Evolutionary conservation across 805 yeast genomes (phyloP).

Genomic region (Saccharomycopsis microspora): DNA sequence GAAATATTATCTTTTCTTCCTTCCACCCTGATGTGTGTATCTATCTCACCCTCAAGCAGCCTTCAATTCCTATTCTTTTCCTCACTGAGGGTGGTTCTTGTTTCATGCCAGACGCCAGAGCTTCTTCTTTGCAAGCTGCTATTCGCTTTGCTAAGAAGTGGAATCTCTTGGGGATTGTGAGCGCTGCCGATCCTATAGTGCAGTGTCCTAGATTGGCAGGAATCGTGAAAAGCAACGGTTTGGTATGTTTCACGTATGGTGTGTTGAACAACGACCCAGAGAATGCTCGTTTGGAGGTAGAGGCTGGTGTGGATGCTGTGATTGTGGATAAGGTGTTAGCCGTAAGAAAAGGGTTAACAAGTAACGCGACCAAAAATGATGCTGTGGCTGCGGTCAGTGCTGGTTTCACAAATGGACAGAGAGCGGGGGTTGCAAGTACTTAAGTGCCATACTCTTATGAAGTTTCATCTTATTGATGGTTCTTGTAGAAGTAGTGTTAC

Average conservation of each 20-base stretch:
- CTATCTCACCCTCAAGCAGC: conserved; percentile 80
- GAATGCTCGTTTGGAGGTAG: conserved; percentile 74
- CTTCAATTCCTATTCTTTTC: conserved; percentile 82
- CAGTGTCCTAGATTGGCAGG: conserved; percentile 81
- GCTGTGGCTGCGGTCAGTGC: no score
- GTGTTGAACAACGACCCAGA: conserved; percentile 74
- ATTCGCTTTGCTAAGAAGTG: conserved; percentile 83
- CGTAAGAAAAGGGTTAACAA: conserved; percentile 68
- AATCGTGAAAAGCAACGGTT: conserved; percentile 83
- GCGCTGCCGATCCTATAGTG: conserved; percentile 80
- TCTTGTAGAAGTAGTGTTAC: no score
- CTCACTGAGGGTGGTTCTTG: conserved; percentile 82
- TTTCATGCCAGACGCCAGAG: conserved; percentile 82
- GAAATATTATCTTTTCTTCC: conserved; percentile 84
- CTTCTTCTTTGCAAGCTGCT: conserved; percentile 81
- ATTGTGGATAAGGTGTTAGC: conserved; percentile 92
- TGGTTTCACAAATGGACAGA: no score
- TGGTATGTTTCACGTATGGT: conserved; percentile 92
- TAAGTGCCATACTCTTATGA: no score
- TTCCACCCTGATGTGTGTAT: conserved; percentile 92
- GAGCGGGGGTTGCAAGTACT: no score
- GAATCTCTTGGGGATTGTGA: conserved; percentile 85
- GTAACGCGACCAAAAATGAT: neutral
- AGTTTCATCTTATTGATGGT: no score
- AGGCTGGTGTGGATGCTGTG: conserved; percentile 97